Evolutionary conservation across 148 eudicot species (phyloP).

Genomic region (Drosera capensis): DNA sequence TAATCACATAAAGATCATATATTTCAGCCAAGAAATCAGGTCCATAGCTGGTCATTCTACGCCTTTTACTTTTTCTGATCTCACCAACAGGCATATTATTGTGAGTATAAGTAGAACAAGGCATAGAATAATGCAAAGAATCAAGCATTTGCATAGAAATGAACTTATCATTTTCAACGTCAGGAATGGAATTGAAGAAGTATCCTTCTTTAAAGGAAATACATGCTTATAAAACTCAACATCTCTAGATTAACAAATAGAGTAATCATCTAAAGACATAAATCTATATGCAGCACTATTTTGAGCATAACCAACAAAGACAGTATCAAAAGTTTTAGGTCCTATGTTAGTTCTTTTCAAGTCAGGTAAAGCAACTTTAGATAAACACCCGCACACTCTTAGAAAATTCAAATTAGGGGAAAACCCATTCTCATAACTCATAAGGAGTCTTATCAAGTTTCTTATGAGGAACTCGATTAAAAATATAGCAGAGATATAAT

Average conservation of each 20-base stretch:
- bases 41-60: neutral
- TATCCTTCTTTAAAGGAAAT: neutral
- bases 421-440: conserved; percentile 3
- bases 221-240: conserved; percentile 1
- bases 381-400: conserved; percentile 3
- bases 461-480: conserved; percentile 6
- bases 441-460: neutral
- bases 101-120: too few species aligned
- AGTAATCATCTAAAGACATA: neutral
- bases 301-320: conserved; percentile 6
- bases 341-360: neutral
- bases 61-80: too few species aligned
- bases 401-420: neutral
- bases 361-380: neutral
- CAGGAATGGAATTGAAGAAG: neutral
- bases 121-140: too few species aligned
- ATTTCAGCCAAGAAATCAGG: neutral
- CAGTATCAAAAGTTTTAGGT: neutral
- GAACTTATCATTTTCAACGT: neutral
- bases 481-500: conserved; percentile 3
- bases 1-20: neutral
- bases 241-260: conserved; percentile 3
- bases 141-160: too few species aligned
- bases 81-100: too few species aligned
- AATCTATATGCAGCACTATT: conserved; percentile 5